Evolutionary conservation across 2,329 filamentous ascomycete species (phyloP).

Genomic region (Dactylellina haptotyla): DNA sequence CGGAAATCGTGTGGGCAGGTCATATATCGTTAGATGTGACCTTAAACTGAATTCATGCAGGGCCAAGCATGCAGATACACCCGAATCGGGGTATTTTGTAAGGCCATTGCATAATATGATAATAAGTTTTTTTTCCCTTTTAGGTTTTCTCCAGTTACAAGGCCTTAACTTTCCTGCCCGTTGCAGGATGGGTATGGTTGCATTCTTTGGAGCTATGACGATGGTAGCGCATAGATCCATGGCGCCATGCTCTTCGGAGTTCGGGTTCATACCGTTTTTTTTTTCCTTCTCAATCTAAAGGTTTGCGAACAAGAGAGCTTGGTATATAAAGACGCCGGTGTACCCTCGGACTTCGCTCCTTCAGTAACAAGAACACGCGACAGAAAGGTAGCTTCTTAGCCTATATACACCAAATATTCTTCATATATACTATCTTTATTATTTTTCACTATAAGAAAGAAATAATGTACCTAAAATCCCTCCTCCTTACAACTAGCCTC

Average conservation of each 20-base stretch:
- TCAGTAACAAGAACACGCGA: too few relatives aligned
- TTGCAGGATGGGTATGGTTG: too few relatives aligned
- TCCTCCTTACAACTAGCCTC: slow-evolving; percentile 26
- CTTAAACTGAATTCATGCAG: slow-evolving; percentile 18
- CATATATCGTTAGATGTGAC: slow-evolving; percentile 11
- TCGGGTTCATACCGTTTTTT: slow-evolving; percentile 14
- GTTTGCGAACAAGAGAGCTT: background rate
- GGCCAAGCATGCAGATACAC: background rate
- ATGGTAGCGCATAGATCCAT: background rate
- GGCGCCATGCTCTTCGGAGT: background rate
- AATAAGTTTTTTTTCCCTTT: slow-evolving; percentile 6
- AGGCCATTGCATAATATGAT: slow-evolving; percentile 1
- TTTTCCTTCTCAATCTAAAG: background rate
- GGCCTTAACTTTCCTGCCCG: too few relatives aligned
- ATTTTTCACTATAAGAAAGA: background rate
- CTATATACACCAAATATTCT: too few relatives aligned
- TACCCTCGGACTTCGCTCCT: background rate
- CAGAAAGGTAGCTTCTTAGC: too few relatives aligned
- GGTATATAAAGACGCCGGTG: slow-evolving; percentile 5
- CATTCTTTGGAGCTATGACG: too few relatives aligned
- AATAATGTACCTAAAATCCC: slow-evolving; percentile 40
- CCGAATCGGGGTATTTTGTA: slow-evolving; percentile 26
- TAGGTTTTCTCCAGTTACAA: slow-evolving; percentile 16
- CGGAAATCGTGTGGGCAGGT: slow-evolving; percentile 9
- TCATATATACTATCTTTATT: background rate